Evolutionary conservation across 768 basidiomycete genomes (phyloP), one percentile per base, ranked within the genome.

Genomic region (Mycena maculata): DNA sequence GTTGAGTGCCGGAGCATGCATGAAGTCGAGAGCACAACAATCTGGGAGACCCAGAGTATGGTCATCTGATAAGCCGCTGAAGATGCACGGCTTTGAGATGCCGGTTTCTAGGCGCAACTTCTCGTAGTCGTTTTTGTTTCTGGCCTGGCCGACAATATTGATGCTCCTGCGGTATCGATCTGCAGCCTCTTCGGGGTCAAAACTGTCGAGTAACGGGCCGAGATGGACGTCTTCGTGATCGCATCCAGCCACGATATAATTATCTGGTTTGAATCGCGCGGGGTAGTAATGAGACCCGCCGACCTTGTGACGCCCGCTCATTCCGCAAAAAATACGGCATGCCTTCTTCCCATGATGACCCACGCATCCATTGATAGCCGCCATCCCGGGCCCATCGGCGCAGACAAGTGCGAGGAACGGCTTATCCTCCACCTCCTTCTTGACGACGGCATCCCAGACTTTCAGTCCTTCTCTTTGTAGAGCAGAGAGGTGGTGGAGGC

Each of bases 241-340:
- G 27, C 69, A 77, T 0, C 76, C 78, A 1, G n/a, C 12, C 0
- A 78, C 56, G 22, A 10, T 13, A 36, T 73, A 77, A 45, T 69
- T 31, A 20, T 48, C 12, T 0, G 81, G 82, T 23, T 70, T 68
- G 2, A 76, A 52, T 11, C 68, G 60, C 0, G 67, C 80, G 0
- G 80, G 77, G 65, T 79, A 84, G 45, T 84, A 82, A n/a, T 70
- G 72, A 0, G 60, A n/a, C 0, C 41, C 68, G 1, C 67, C 60
- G 7, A 63, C 54, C 49, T 79, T 79, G 9, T 60, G 71, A 0
- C 77, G 72, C 0, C 81, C 79, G 6, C 9, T 45, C 15, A 76
- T 22, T 0, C 60, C 42, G 63, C 83, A 85, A 47, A 73, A 78
- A 0, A 80, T 10, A 0, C 74, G 76, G 47, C 83, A 85, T 0